Percentiles rank a stretch among this genome's conserved stretches.
These are phyloP conservation scores for Groenewaldozyma tartarivorans DNA, from an alignment of 805 yeast genomes.

Conservation along the genomic window DNA sequence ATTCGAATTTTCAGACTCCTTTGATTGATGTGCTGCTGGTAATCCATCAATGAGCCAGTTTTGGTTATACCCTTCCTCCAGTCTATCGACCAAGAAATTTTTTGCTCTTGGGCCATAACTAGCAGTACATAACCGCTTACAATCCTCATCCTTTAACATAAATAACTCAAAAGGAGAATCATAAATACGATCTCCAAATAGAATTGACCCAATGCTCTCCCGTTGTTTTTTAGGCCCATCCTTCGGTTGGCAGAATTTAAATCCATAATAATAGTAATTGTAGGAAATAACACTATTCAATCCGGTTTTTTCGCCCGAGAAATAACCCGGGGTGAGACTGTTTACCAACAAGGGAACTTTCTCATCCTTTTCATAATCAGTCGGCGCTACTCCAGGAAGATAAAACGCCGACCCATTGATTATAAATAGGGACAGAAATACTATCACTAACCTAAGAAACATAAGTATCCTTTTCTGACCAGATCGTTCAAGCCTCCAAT, in stretches of 20 bases:
- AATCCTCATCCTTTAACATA: slow-evolving; percentile 64
- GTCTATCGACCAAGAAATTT: slow-evolving; percentile 65
- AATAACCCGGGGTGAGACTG: slow-evolving; percentile 73
- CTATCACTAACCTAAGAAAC: too few species aligned
- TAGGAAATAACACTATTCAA: slow-evolving; percentile 26
- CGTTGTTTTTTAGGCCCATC: slow-evolving; percentile 60
- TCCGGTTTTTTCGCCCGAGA: slow-evolving; percentile 24
- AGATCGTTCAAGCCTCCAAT: too few species aligned
- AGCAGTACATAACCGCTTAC: slow-evolving; percentile 56
- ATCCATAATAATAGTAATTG: slow-evolving; percentile 64
- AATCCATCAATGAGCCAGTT: slow-evolving; percentile 94
- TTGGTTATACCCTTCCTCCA: slow-evolving; percentile 73
- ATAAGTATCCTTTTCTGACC: too few species aligned
- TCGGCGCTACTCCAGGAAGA: slow-evolving; percentile 94
- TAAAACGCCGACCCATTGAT: slow-evolving; percentile 63
- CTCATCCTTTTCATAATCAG: slow-evolving; percentile 70
- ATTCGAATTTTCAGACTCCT: slow-evolving; percentile 32
- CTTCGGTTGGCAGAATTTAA: slow-evolving; percentile 75
- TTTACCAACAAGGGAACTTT: slow-evolving; percentile 73
- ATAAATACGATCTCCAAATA: slow-evolving; percentile 93
- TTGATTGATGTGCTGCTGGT: slow-evolving; percentile 76
- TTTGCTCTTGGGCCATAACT: slow-evolving; percentile 57
- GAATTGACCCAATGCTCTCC: slow-evolving; percentile 84
- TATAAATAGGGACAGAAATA: too few species aligned
- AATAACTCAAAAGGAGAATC: slow-evolving; percentile 78